Evolutionary conservation across 495 filamentous ascomycete species (phyloP).

Genomic region (Aspergillus cavernicola): DNA sequence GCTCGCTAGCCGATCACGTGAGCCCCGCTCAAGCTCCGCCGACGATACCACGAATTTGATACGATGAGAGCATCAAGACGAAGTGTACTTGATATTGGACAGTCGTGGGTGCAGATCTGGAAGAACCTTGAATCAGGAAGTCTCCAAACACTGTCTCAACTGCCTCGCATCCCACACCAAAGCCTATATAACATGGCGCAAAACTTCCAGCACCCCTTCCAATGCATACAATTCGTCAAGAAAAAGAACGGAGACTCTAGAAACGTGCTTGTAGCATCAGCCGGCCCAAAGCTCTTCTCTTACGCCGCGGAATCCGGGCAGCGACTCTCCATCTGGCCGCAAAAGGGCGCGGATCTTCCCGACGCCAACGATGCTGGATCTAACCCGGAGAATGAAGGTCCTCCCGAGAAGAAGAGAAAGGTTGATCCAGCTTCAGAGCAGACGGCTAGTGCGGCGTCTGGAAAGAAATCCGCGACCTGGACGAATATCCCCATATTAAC

Average conservation of each 20-base stretch:
- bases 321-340: conserved; percentile 49
- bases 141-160: neutral
- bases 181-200: conserved; percentile 17
- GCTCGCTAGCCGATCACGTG: conserved; percentile 44
- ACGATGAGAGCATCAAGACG: no score
- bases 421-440: conserved; percentile 30
- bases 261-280: conserved; percentile 52
- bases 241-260: conserved; percentile 20
- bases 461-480: conserved; percentile 27
- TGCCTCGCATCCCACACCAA: neutral
- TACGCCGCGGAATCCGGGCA: conserved; percentile 41
- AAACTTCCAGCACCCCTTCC: conserved; percentile 49
- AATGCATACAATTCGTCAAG: conserved; percentile 47
- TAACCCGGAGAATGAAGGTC: conserved; percentile 30
- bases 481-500: conserved; percentile 54
- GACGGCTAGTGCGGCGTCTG: conserved; percentile 15
- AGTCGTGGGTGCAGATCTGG: no score
- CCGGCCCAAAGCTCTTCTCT: conserved; percentile 51
- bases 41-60: neutral
- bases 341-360: conserved; percentile 25
- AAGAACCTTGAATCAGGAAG: no score
- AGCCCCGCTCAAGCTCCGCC: conserved; percentile 8
- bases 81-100: no score
- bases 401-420: conserved; percentile 52
- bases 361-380: conserved; percentile 14